These are phyloP conservation scores for Fusarium foetens DNA, from an alignment of 2,329 filamentous ascomycete species.

Conservation along the genomic window DNA sequence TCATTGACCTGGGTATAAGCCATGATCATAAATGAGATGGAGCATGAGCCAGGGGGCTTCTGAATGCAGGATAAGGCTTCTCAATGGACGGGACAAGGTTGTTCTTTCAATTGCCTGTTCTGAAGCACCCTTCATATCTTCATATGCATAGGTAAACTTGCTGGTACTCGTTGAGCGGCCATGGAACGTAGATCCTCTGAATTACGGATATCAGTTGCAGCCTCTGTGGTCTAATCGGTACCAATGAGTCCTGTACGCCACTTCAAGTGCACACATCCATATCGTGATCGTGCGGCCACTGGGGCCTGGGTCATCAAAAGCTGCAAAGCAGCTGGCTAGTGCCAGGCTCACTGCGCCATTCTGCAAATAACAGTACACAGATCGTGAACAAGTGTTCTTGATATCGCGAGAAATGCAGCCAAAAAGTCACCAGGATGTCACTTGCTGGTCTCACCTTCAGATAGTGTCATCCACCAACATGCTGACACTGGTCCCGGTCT, in stretches of 20 bases:
- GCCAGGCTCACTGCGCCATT: neutral
- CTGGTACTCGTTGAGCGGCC: neutral
- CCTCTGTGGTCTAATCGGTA: neutral
- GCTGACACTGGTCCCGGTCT: neutral
- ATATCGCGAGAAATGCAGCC: neutral
- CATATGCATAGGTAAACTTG: neutral
- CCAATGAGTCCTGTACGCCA: neutral
- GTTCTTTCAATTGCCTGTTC: neutral
- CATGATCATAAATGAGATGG: neutral
- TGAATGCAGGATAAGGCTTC: neutral
- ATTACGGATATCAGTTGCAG: neutral
- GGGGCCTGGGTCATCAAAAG: neutral
- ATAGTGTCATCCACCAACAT: neutral
- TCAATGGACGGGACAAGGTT: neutral
- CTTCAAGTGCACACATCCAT: neutral
- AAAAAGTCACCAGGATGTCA: neutral
- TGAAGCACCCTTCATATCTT: neutral
- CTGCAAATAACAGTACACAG: neutral
- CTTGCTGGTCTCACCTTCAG: neutral
- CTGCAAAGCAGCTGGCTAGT: neutral
- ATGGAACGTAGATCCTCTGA: neutral
- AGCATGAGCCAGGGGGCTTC: constrained; percentile 7
- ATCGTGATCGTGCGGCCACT: neutral
- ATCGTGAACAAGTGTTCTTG: neutral
- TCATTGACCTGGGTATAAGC: neutral